These are phyloP conservation scores for Blastobotrys peoriensis DNA, from an alignment of 805 yeast species.

Conservation along the genomic window DNA sequence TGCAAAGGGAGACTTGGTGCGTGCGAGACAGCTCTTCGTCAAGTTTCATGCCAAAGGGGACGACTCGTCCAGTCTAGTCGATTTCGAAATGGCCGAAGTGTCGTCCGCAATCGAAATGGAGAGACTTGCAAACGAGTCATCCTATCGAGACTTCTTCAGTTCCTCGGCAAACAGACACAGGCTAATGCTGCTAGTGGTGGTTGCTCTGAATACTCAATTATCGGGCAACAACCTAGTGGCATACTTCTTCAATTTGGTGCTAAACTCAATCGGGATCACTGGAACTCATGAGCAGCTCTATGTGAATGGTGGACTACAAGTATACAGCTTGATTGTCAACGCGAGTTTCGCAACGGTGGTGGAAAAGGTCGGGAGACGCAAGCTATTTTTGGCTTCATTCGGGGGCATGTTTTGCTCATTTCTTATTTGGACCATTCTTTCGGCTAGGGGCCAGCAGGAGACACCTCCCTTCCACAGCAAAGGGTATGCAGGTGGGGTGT, in stretches of 20 bases:
- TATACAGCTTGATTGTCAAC: slow-evolving; percentile 3
- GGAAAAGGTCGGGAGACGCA: slow-evolving; percentile 52
- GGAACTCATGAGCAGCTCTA: slow-evolving; percentile 7
- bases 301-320: slow-evolving; percentile 10
- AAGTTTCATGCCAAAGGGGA: slow-evolving; percentile 17
- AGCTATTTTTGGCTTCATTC: slow-evolving; percentile 45
- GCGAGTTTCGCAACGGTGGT: slow-evolving; percentile 1
- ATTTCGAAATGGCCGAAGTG: slow-evolving; percentile 15
- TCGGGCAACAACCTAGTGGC: slow-evolving; percentile 15
- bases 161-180: slow-evolving; percentile 10
- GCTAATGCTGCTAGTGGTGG: slow-evolving; percentile 3
- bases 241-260: slow-evolving; percentile 47
- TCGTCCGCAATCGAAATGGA: slow-evolving; percentile 5
- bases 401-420: slow-evolving; percentile 33
- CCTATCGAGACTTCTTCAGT: slow-evolving; percentile 7
- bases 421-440: slow-evolving; percentile 38
- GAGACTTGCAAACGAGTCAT: neutral
- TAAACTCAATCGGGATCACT: slow-evolving; percentile 50
- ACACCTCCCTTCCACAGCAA: slow-evolving; percentile 3
- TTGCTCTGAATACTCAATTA: slow-evolving; percentile 11
- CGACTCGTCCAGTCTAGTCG: slow-evolving; percentile 7
- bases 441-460: too few relatives aligned
- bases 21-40: slow-evolving; percentile 31
- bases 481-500: slow-evolving; percentile 1
- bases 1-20: slow-evolving; percentile 49